Percentiles rank a stretch among this genome's conserved stretches.
Evolutionary conservation across 495 filamentous ascomycete genomes (phyloP).

Genomic region (Neurospora sp.): DNA sequence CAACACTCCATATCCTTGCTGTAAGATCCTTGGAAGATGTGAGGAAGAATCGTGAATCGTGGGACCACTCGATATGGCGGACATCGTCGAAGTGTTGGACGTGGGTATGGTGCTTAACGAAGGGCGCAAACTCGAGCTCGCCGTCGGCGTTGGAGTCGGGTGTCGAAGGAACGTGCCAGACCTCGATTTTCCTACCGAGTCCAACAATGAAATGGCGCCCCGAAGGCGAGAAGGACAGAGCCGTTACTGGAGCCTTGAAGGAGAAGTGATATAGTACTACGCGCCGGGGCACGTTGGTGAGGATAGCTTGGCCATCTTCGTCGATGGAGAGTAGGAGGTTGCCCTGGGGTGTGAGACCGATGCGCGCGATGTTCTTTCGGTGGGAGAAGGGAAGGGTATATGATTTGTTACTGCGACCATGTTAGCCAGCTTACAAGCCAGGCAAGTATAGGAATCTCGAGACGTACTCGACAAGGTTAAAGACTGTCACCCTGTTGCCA

Average conservation of each 20-base stretch:
- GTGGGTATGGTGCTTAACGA: constrained; percentile 76
- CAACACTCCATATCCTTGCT: constrained; percentile 84
- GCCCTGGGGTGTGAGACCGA: constrained; percentile 79
- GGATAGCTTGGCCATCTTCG: constrained; percentile 85
- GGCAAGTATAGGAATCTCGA: neutral
- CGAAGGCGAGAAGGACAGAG: constrained; percentile 84
- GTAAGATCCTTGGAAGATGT: constrained; percentile 88
- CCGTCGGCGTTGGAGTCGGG: constrained; percentile 67
- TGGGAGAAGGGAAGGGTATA: constrained; percentile 91
- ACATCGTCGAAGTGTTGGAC: constrained; percentile 82
- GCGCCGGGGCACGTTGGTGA: constrained; percentile 78
- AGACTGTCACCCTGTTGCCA: constrained; percentile 89
- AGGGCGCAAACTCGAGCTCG: constrained; percentile 89
- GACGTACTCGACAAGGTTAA: constrained; percentile 86
- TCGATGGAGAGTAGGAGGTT: constrained; percentile 88
- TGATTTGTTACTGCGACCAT: constrained; percentile 68
- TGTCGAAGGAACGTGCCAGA: constrained; percentile 90
- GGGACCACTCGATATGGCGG: constrained; percentile 81
- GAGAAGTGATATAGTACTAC: constrained; percentile 88
- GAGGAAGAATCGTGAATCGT: constrained; percentile 88
- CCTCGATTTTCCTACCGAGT: constrained; percentile 73
- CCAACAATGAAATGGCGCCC: constrained; percentile 84
- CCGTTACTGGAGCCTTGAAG: constrained; percentile 71
- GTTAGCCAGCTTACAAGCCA: constrained; percentile 18
- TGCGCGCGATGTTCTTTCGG: constrained; percentile 79